phyloP scores from a whole-genome alignment of 2,329 filamentous ascomycete species.

The Hymenoscyphus occultus region DNA sequence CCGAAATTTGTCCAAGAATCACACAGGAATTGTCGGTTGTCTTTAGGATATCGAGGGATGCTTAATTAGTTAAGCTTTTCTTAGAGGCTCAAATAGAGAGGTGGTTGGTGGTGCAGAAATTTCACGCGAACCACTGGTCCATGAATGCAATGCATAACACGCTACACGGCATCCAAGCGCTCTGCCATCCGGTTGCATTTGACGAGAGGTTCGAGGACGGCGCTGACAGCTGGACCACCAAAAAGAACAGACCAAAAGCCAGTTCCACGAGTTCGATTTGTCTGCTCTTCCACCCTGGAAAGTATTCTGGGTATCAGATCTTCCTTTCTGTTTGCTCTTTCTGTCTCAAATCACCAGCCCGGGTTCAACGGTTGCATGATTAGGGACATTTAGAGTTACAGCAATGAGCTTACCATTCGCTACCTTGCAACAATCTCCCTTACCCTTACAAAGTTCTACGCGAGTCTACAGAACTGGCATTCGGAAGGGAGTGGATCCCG shows the following conservation, averaged over 20 bases:
- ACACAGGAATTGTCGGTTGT: no score
- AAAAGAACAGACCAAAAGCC: not conserved
- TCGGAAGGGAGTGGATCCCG: not conserved
- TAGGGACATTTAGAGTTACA: conserved; percentile 13
- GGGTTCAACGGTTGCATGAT: conserved; percentile 11
- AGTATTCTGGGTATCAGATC: conserved; percentile 16
- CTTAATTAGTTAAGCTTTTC: no score
- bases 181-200: conserved; percentile 8
- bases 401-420: not conserved
- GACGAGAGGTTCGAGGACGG: not conserved
- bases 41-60: no score
- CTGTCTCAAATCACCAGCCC: conserved; percentile 7
- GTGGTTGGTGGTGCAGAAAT: not conserved
- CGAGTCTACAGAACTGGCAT: not conserved
- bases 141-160: not conserved
- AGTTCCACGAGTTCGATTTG: not conserved
- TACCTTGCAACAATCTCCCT: not conserved
- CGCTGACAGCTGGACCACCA: not conserved
- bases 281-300: not conserved
- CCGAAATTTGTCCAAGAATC: no score
- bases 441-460: not conserved
- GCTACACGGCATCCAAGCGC: conserved; percentile 6
- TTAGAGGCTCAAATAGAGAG: not conserved
- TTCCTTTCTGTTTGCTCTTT: conserved; percentile 8
- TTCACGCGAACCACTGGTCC: not conserved